phyloP scores from a whole-genome alignment of 768 basidiomycete species.

The Russula sp. region DNA sequence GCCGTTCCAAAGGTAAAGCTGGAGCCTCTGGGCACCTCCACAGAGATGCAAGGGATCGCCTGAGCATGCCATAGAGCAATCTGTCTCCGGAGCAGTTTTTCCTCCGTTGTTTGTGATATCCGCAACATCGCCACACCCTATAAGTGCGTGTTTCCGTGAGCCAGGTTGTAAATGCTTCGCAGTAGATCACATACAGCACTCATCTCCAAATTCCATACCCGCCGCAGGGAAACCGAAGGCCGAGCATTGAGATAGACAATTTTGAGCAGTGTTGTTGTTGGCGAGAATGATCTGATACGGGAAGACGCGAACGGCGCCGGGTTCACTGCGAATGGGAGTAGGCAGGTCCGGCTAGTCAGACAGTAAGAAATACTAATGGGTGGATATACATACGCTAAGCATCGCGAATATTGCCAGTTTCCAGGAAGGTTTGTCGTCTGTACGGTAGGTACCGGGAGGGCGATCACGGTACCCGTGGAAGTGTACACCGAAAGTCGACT shows the following conservation, averaged over 20 bases:
- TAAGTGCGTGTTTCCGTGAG: slow-evolving; percentile 4
- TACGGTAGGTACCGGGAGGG: slow-evolving; percentile 51
- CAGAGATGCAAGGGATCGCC: slow-evolving; percentile 64
- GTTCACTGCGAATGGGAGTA: slow-evolving; percentile 44
- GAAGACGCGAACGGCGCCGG: slow-evolving; percentile 42
- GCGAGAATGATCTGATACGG: slow-evolving; percentile 54
- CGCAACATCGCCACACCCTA: slow-evolving; percentile 65
- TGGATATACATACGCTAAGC: slow-evolving; percentile 42
- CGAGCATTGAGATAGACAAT: slow-evolving; percentile 64
- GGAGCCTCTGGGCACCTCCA: slow-evolving; percentile 50
- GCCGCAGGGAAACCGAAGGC: slow-evolving; percentile 66
- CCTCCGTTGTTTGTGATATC: slow-evolving; percentile 42
- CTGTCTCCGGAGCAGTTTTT: slow-evolving; percentile 31
- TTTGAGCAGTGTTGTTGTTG: slow-evolving; percentile 56
- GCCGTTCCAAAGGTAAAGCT: slow-evolving; percentile 32
- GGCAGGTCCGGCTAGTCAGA: slow-evolving; percentile 26
- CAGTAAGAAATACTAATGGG: no score
- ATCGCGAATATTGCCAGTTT: slow-evolving; percentile 60
- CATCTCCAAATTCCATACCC: slow-evolving; percentile 62
- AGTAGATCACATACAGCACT: slow-evolving; percentile 56
- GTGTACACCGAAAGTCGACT: slow-evolving; percentile 68
- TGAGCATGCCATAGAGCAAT: slow-evolving; percentile 51
- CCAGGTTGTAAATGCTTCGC: neutral
- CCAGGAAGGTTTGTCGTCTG: slow-evolving; percentile 56
- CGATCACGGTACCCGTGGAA: slow-evolving; percentile 43